These are phyloP conservation scores for Ogataea corticis DNA, from an alignment of 805 yeast species.

Conservation along the genomic window DNA sequence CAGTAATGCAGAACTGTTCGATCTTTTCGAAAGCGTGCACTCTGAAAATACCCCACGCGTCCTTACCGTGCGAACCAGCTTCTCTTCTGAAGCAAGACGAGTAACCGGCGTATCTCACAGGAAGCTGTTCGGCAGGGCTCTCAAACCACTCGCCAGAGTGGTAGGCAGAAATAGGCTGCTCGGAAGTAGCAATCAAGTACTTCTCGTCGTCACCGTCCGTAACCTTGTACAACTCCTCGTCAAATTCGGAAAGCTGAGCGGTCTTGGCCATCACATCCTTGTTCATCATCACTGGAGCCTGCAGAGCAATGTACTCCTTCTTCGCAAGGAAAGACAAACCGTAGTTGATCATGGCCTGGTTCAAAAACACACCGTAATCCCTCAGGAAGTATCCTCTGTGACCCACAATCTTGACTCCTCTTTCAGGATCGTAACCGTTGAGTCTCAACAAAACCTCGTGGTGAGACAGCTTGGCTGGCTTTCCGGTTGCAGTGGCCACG, in stretches of 20 bases:
- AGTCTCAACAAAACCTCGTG: constrained; percentile 92
- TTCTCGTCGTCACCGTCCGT: constrained; percentile 97
- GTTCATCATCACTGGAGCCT: constrained; percentile 99
- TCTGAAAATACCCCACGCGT: constrained; percentile 99
- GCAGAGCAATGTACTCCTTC: constrained; percentile 83
- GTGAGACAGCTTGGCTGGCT: constrained; percentile 81
- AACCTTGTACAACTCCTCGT: constrained; percentile 97
- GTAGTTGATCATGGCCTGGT: constrained; percentile 96
- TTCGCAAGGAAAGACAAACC: constrained; percentile 79
- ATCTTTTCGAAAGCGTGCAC: constrained; percentile 98
- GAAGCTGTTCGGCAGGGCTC: constrained; percentile 94
- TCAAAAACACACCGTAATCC: constrained; percentile 93
- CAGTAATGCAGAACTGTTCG: constrained; percentile 93
- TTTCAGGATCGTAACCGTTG: constrained; percentile 98
- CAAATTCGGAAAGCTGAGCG: constrained; percentile 96
- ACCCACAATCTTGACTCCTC: constrained; percentile 96
- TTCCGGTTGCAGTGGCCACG: constrained; percentile 75
- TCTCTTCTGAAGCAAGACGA: constrained; percentile 99
- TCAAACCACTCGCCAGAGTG: constrained; percentile 99
- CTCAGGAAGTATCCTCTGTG: constrained; percentile 98
- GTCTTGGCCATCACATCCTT: constrained; percentile 99
- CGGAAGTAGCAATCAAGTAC: constrained; percentile 96
- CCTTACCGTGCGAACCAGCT: constrained; percentile 99
- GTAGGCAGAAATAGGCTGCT: constrained; percentile 98
- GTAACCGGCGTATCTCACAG: constrained; percentile 95